phyloP scores from a whole-genome alignment of 441 rosid genomes.

The Euphorbia celastroides region DNA sequence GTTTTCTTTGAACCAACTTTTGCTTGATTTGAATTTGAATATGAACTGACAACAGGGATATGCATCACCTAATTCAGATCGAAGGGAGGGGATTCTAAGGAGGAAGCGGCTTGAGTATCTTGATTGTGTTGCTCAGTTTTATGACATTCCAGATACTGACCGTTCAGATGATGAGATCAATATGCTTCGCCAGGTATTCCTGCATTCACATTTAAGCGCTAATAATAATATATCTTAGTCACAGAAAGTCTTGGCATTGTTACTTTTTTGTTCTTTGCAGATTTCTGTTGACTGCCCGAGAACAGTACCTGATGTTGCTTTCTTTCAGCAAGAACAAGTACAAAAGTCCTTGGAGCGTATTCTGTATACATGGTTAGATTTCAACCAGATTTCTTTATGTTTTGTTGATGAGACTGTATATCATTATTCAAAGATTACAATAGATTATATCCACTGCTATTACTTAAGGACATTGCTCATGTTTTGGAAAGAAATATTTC shows the following conservation, averaged over 20 bases:
- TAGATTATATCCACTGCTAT: background rate
- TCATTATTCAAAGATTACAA: too few species aligned
- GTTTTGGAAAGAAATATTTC: background rate
- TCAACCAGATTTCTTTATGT: constrained; percentile 10
- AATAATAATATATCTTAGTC: background rate
- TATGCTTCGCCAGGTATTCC: constrained; percentile 93
- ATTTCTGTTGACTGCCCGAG: constrained; percentile 98
- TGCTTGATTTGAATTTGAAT: constrained; percentile 41
- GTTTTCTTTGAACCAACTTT: background rate
- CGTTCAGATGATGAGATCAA: constrained; percentile 95
- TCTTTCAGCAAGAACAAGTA: constrained; percentile 94
- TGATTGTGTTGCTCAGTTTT: constrained; percentile 89
- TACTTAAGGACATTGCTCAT: constrained; percentile 3
- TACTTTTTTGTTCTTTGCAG: constrained; percentile 35
- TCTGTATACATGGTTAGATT: constrained; percentile 83
- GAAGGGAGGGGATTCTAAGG: constrained; percentile 90
- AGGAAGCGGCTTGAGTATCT: constrained; percentile 93
- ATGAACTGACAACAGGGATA: constrained; percentile 99
- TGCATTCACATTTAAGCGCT: constrained; percentile 10
- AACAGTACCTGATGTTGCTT: constrained; percentile 90
- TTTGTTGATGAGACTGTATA: background rate
- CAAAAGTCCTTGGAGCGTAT: constrained; percentile 97
- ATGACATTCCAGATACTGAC: constrained; percentile 88
- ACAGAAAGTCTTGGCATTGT: constrained; percentile 17
- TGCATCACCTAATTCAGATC: constrained; percentile 99